Evolutionary conservation across 768 basidiomycete genomes (phyloP).

Genomic region (Collybia sordida): DNA sequence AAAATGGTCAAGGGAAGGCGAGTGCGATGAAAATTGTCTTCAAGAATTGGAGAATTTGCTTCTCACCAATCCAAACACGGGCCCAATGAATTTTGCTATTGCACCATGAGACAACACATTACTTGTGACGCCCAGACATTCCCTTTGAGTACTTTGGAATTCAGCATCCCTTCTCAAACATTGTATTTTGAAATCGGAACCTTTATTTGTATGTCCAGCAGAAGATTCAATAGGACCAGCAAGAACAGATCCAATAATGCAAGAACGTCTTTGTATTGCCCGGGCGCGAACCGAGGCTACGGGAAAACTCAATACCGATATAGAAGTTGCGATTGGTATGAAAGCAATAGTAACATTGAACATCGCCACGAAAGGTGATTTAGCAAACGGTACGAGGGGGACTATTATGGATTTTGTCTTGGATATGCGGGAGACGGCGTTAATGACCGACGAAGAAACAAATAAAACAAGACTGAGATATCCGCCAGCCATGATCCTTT

Average conservation of each 20-base stretch:
- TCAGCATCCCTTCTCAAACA: constrained; percentile 15
- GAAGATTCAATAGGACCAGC: constrained; percentile 24
- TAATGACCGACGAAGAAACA: constrained; percentile 1
- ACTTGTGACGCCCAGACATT: constrained; percentile 29
- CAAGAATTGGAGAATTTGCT: constrained; percentile 21
- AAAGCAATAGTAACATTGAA: constrained; percentile 39
- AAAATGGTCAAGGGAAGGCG: constrained; percentile 19
- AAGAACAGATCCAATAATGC: not conserved
- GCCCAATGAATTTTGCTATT: constrained; percentile 12
- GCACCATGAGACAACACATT: constrained; percentile 22
- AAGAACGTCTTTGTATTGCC: not conserved
- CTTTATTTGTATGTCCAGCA: constrained; percentile 21
- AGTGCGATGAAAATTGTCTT: constrained; percentile 19
- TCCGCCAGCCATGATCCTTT: constrained; percentile 27
- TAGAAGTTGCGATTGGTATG: constrained; percentile 35
- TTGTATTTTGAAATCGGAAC: constrained; percentile 12
- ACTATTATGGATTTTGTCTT: constrained; percentile 31
- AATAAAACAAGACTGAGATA: constrained; percentile 22
- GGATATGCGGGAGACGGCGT: constrained; percentile 22
- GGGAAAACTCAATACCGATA: constrained; percentile 12
- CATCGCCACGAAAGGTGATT: constrained; percentile 37
- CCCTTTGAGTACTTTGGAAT: constrained; percentile 27
- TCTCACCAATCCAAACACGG: constrained; percentile 10
- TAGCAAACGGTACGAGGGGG: constrained; percentile 37
- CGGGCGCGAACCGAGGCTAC: constrained; percentile 6